A percentile compares a stretch with the other conserved stretches of the same genome.
phyloP scores from a whole-genome alignment of 805 yeast species.

The Ogataea paraovalis region DNA sequence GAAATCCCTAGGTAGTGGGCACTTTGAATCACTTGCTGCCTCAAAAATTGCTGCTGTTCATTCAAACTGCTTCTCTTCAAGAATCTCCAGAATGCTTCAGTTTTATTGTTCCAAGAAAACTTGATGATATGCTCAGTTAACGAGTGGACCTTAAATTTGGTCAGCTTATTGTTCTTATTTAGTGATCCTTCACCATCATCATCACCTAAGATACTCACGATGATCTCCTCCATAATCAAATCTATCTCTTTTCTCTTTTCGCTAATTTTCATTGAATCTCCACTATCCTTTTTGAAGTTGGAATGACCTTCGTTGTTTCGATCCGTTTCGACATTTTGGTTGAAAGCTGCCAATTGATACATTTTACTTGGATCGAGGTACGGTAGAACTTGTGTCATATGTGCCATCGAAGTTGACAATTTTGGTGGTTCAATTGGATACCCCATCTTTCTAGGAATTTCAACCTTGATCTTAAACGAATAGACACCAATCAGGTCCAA shows the following conservation, averaged over 20 bases:
- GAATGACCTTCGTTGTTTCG: slow-evolving; percentile 6
- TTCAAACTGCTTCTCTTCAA: slow-evolving; percentile 12
- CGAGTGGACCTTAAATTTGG: slow-evolving; percentile 22
- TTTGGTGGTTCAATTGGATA: slow-evolving; percentile 6
- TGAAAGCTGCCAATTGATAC: slow-evolving; percentile 26
- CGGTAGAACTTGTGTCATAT: slow-evolving; percentile 13
- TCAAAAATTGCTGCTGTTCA: slow-evolving; percentile 4
- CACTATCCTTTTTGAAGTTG: background rate
- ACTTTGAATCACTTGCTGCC: slow-evolving; percentile 18
- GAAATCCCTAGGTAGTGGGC: slow-evolving; percentile 18
- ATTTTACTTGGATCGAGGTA: slow-evolving; percentile 27
- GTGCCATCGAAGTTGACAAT: background rate
- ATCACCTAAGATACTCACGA: slow-evolving; percentile 6
- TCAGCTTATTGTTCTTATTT: slow-evolving; percentile 8
- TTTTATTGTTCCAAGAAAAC: slow-evolving; percentile 26
- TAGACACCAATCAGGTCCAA: slow-evolving; percentile 20
- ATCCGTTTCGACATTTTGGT: slow-evolving; percentile 21
- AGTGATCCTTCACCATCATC: background rate
- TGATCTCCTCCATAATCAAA: slow-evolving; percentile 13
- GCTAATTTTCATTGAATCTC: slow-evolving; percentile 3
- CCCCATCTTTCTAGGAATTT: slow-evolving; percentile 18
- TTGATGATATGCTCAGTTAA: slow-evolving; percentile 29
- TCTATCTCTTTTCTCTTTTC: slow-evolving; percentile 19
- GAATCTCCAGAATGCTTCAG: slow-evolving; percentile 21
- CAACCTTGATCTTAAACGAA: slow-evolving; percentile 30